phyloP scores from a whole-genome alignment of 2,329 filamentous ascomycete genomes.

The Apiospora koreana region DNA sequence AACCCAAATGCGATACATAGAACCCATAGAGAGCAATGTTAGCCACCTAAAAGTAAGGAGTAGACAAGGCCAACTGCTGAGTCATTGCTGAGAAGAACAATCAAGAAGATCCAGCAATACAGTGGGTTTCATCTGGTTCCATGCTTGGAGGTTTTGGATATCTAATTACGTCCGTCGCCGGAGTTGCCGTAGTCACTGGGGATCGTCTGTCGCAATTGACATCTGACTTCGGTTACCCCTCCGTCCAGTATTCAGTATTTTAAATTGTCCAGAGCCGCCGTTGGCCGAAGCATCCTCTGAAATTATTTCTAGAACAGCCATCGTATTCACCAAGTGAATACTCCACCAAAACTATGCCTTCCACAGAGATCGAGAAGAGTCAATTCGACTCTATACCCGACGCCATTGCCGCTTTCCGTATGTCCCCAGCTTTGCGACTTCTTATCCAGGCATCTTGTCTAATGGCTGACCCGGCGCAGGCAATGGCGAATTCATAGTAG shows the following conservation, averaged over 20 bases:
- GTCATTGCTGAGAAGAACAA: conserved; percentile 5
- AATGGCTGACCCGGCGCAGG: conserved; percentile 42
- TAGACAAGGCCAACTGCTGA: not conserved
- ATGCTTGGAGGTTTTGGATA: not conserved
- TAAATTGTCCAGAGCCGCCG: not conserved
- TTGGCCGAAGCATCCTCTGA: not conserved
- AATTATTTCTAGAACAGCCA: not conserved
- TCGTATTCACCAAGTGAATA: conserved; percentile 11
- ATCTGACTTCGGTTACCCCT: conserved; percentile 8
- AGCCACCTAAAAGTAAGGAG: not conserved
- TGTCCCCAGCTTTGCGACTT: conserved; percentile 28
- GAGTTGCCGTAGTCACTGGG: not conserved
- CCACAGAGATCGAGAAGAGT: conserved; percentile 49
- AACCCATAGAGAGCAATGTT: not conserved
- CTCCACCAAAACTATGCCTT: conserved; percentile 47
- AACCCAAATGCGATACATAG: not conserved
- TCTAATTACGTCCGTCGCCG: not conserved
- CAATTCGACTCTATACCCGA: conserved; percentile 68
- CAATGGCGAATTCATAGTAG: conserved; percentile 89
- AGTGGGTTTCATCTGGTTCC: not conserved
- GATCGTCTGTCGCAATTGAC: conserved; percentile 4
- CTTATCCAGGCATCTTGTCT: conserved; percentile 16
- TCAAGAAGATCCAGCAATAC: not conserved
- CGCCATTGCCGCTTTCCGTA: conserved; percentile 65
- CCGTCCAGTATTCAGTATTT: not conserved